A percentile compares a stretch with the other conserved stretches of the same genome.
Evolutionary conservation across 2,329 filamentous ascomycete species (phyloP).

Genomic region (Aspergillus awamori): DNA sequence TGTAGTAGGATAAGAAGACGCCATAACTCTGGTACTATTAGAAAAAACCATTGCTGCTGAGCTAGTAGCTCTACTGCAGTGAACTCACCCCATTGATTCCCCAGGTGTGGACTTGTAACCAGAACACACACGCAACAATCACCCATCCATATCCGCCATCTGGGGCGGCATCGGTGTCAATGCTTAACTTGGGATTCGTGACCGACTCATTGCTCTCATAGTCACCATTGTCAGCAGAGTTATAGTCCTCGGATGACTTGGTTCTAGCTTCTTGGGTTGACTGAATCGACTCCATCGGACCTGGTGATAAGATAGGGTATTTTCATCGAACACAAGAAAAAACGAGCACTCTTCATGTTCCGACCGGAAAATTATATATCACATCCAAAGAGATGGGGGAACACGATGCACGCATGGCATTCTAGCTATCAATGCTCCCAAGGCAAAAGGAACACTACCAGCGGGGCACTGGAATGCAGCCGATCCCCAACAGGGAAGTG

Average conservation of each 20-base stretch:
- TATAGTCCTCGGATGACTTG: neutral
- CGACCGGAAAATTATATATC: neutral
- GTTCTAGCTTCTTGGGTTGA: neutral
- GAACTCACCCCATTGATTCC: conserved; percentile 7
- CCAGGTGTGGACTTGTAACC: conserved; percentile 9
- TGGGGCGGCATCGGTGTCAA: neutral
- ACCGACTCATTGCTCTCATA: neutral
- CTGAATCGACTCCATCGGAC: conserved; percentile 6
- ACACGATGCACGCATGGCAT: conserved; percentile 1
- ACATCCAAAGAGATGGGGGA: neutral
- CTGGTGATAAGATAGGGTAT: too few species aligned
- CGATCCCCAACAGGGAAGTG: neutral
- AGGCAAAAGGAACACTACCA: neutral
- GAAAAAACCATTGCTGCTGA: neutral
- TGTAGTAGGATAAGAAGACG: conserved; percentile 11
- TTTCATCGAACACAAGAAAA: neutral
- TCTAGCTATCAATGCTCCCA: conserved; percentile 8
- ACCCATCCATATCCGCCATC: conserved; percentile 11
- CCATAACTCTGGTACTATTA: conserved; percentile 5
- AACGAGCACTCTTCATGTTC: neutral
- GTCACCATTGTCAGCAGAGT: neutral
- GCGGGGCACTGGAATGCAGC: conserved; percentile 8
- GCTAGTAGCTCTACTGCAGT: neutral
- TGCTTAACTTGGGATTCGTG: conserved; percentile 1
- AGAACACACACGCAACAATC: conserved; percentile 6